These are phyloP conservation scores for Lentinula sp. DNA, from an alignment of 768 basidiomycete genomes.

Conservation along the genomic window DNA sequence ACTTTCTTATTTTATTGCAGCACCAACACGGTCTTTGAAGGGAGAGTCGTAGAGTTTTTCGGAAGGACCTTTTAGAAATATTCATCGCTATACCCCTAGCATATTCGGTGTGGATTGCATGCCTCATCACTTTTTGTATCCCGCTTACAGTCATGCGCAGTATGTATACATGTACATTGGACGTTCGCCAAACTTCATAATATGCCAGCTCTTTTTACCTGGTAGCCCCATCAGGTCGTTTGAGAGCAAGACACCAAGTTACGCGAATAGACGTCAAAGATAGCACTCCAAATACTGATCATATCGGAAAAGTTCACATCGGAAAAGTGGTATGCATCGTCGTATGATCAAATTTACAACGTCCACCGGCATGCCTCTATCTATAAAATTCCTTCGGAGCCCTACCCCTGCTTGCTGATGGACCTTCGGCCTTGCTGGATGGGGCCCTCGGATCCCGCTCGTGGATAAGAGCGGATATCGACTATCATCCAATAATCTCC, in stretches of 20 bases:
- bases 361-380: too few species aligned
- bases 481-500: not conserved
- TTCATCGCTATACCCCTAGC: not conserved
- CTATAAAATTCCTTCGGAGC: too few species aligned
- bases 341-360: too few species aligned
- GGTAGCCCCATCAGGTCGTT: too few species aligned
- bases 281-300: too few species aligned
- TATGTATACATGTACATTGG: not conserved
- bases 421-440: not conserved
- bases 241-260: too few species aligned
- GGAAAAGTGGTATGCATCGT: too few species aligned
- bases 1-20: not conserved
- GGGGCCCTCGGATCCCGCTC: not conserved
- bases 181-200: not conserved
- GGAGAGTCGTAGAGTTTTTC: not conserved
- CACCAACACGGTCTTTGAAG: not conserved
- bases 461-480: not conserved
- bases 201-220: too few species aligned
- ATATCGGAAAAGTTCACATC: too few species aligned
- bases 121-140: not conserved
- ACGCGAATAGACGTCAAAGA: too few species aligned
- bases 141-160: not conserved
- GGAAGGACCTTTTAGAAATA: not conserved
- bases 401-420: not conserved
- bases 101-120: not conserved